phyloP scores from a whole-genome alignment of 352 stramenopile genomes.

The Phytopythium kandeliae region DNA sequence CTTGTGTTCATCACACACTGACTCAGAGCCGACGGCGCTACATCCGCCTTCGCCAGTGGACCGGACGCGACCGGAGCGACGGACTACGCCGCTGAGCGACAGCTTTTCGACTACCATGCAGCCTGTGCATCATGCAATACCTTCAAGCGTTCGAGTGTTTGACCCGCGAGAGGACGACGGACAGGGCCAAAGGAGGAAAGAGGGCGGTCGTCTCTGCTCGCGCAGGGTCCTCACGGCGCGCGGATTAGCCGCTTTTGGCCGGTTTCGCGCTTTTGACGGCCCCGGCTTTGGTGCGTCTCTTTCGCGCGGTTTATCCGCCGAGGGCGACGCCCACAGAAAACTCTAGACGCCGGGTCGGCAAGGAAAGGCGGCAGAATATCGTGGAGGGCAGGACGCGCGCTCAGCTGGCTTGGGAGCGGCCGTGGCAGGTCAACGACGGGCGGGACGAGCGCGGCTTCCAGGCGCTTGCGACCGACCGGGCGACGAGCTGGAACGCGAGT shows the following conservation, averaged over 20 bases:
- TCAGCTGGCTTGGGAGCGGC: too few species aligned
- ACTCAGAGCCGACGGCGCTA: too few species aligned
- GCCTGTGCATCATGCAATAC: conserved; percentile 1
- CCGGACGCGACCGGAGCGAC: background rate
- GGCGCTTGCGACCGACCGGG: background rate
- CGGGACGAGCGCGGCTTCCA: too few species aligned
- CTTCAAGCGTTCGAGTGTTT: background rate
- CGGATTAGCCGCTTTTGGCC: too few species aligned
- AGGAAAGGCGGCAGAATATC: background rate
- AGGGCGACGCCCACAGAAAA: background rate
- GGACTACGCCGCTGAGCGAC: background rate
- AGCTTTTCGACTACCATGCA: background rate
- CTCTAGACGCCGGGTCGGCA: background rate
- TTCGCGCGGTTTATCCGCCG: background rate
- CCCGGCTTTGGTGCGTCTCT: background rate
- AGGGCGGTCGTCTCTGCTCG: background rate
- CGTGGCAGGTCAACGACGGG: too few species aligned
- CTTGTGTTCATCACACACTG: too few species aligned
- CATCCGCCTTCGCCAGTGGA: too few species aligned
- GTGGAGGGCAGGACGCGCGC: background rate
- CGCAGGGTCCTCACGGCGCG: too few species aligned
- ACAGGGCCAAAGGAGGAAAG: background rate
- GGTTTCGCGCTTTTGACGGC: too few species aligned
- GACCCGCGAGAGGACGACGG: background rate
- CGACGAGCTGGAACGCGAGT: background rate